Percentiles rank a stretch among this genome's conserved stretches.
Evolutionary conservation across 306 rosid species (phyloP).

Genomic region (Elaeagnus macrophylla): DNA sequence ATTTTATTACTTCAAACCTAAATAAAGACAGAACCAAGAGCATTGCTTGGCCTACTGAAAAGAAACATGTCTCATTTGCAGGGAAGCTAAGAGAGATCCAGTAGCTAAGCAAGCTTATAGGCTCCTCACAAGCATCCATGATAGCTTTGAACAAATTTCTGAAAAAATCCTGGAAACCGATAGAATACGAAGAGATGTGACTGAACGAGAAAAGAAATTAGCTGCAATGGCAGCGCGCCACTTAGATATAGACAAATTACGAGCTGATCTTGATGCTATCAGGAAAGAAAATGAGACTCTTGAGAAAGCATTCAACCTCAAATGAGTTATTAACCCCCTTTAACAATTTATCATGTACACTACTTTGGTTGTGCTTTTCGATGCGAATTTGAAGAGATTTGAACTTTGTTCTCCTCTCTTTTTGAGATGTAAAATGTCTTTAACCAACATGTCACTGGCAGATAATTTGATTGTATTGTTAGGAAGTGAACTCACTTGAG

Average conservation of each 20-base stretch:
- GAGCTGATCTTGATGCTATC: constrained; percentile 49
- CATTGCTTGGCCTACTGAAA: constrained; percentile 6
- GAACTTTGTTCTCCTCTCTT: too few relatives aligned
- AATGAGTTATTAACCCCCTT: too few relatives aligned
- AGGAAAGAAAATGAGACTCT: constrained; percentile 42
- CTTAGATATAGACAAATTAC: constrained; percentile 39
- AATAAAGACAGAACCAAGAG: background rate
- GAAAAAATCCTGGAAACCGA: constrained; percentile 65
- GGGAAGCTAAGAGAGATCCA: constrained; percentile 82
- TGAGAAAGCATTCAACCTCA: constrained; percentile 12
- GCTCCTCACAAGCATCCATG: constrained; percentile 71
- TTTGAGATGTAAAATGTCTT: too few relatives aligned
- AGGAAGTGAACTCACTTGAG: too few relatives aligned
- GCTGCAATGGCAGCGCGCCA: constrained; percentile 43
- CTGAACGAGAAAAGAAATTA: constrained; percentile 69
- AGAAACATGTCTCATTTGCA: constrained; percentile 21
- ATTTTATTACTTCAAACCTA: background rate
- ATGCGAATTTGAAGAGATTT: too few relatives aligned
- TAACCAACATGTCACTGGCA: too few relatives aligned
- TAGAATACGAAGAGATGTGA: constrained; percentile 61
- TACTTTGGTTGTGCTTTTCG: too few relatives aligned
- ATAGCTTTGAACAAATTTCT: constrained; percentile 62
- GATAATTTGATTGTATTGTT: too few relatives aligned
- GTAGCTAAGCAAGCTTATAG: constrained; percentile 59
- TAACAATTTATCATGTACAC: too few relatives aligned